These are phyloP conservation scores for Corinectria fuckeliana DNA, from an alignment of 2,329 filamentous ascomycete species.

Conservation along the genomic window DNA sequence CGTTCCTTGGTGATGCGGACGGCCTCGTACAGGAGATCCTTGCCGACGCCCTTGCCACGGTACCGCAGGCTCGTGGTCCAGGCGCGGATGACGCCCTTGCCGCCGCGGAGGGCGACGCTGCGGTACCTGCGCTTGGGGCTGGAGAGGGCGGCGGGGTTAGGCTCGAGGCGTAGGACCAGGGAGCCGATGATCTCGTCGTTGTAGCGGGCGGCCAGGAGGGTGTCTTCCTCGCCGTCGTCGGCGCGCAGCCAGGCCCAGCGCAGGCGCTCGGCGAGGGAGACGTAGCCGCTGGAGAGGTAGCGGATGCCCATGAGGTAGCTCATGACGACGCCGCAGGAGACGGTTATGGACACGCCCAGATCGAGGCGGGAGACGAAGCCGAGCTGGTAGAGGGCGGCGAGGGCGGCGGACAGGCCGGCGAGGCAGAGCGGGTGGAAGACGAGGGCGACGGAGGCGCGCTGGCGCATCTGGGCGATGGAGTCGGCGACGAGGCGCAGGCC, in stretches of 20 bases:
- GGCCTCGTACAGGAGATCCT: constrained; percentile 74
- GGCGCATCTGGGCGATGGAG: constrained; percentile 82
- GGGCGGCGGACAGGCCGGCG: constrained; percentile 51
- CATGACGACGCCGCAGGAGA: constrained; percentile 68
- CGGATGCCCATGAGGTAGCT: constrained; percentile 67
- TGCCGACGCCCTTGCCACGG: constrained; percentile 74
- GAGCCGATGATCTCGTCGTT: constrained; percentile 74
- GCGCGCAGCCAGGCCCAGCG: constrained; percentile 65
- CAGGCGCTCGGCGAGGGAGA: constrained; percentile 66
- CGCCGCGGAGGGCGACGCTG: constrained; percentile 56
- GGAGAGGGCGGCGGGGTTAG: constrained; percentile 38
- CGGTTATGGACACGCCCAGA: constrained; percentile 60
- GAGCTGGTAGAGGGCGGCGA: constrained; percentile 55
- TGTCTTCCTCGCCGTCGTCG: constrained; percentile 55
- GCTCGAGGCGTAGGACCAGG: constrained; percentile 70
- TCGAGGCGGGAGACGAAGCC: constrained; percentile 56
- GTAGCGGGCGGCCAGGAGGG: constrained; percentile 70
- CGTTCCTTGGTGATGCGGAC: constrained; percentile 71
- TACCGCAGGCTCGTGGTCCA: constrained; percentile 80
- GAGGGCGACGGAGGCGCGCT: constrained; percentile 67
- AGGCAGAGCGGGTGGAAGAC: constrained; percentile 67
- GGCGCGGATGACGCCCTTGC: constrained; percentile 75
- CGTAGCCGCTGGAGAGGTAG: constrained; percentile 66
- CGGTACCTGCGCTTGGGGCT: constrained; percentile 47
- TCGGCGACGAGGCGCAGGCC: constrained; percentile 79